Evolutionary conservation across 495 filamentous ascomycete species (phyloP), one percentile per base, ranked within the genome.

Genomic region (Penicillium turbatum): DNA sequence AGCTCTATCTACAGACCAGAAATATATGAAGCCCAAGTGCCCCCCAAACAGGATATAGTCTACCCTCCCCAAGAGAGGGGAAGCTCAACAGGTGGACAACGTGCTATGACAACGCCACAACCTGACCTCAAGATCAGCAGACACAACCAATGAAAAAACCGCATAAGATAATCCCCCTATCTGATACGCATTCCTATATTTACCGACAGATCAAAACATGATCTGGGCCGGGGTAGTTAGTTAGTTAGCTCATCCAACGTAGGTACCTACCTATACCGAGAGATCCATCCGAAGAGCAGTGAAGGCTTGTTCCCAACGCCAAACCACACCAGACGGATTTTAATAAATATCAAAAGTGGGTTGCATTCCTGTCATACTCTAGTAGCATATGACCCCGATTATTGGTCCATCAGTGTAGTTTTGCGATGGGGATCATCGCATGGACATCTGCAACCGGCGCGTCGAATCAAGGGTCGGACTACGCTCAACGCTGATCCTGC

Each of bases 391-490:
- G 13, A 13, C 6, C 30, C 13, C 37, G 37, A 43, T 51, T 0
- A 51, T 51, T 51, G 49, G 49, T 36, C 39, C 27, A 42, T 43
- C 48, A 17, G 29, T 3, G 17, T 35, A 16, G 13, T 27, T 2
- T 29, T 13, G 16, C 17, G 12, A 47, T 19, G 19, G 39, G 17
- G 38, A 43, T 51, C 39, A 51, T 35, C 50, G 12, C 34, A 17
- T 41, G 26, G 31, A 29, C 48, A 42, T 26, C 39, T 30, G 49
- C 41, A 53, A 38, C 16, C 34, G 32, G 48, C 44, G 46, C 41
- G 44, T 51, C 57, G 53, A 60, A 60, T 60, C 57, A 56, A 60
- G 43, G 38, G 44, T 37, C 24, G 13, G 39, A 26, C 10, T 34
- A 7, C 3, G 1, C 32, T 31, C 19, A 37, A 19, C 27, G 31